These are phyloP conservation scores for Trichodelitschia bisporula DNA, from an alignment of 495 filamentous ascomycete species.

Conservation along the genomic window DNA sequence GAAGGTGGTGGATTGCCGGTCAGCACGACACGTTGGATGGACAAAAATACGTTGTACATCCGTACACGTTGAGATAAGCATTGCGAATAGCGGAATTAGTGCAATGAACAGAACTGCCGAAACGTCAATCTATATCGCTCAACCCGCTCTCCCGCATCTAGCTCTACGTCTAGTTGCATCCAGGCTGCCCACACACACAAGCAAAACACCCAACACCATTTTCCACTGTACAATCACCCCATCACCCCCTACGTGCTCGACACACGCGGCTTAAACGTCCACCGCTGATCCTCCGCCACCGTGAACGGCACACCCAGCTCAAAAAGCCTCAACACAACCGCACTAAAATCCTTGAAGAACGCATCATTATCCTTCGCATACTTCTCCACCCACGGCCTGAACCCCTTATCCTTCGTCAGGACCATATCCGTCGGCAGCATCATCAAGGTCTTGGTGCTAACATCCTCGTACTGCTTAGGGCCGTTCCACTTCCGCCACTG, in stretches of 20 bases:
- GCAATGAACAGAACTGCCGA: no score
- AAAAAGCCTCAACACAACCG: slow-evolving; percentile 57
- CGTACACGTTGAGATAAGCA: no score
- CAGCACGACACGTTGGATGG: no score
- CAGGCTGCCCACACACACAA: no score
- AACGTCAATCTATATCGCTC: no score
- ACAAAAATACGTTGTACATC: no score
- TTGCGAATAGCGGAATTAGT: no score
- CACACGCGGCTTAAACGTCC: slow-evolving; percentile 54
- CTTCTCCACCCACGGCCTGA: slow-evolving; percentile 61
- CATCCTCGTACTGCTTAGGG: slow-evolving; percentile 65
- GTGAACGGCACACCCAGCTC: slow-evolving; percentile 88
- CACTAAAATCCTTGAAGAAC: slow-evolving; percentile 85
- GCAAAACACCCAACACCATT: slow-evolving; percentile 1
- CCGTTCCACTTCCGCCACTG: slow-evolving; percentile 81
- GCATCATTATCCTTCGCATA: slow-evolving; percentile 79
- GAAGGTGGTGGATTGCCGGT: no score
- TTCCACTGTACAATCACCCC: background rate
- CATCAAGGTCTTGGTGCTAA: slow-evolving; percentile 67
- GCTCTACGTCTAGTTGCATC: no score
- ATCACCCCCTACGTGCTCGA: slow-evolving; percentile 4
- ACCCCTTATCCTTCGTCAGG: slow-evolving; percentile 67
- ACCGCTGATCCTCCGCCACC: slow-evolving; percentile 36
- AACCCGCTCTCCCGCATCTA: no score
- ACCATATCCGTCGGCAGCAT: slow-evolving; percentile 91